Conservation (phyloP, 352 stramenopile genomes). For the Phytophthora niederhauseri region DNA sequence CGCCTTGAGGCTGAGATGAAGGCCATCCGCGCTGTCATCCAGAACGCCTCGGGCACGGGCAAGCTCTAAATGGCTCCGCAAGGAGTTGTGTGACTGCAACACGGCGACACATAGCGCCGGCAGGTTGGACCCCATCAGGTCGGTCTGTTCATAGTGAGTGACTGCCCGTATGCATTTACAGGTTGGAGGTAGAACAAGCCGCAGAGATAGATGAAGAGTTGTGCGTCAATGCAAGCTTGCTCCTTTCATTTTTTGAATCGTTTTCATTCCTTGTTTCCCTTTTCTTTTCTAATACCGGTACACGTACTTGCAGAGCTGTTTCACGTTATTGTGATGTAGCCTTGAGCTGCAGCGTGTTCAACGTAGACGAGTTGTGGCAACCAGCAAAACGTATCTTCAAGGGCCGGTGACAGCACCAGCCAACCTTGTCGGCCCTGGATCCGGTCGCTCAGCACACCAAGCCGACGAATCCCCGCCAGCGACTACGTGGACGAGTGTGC, state of each 20-base stretch:
- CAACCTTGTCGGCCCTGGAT: not conserved
- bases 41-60: slow-evolving; percentile 41
- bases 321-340: no score
- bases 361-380: not conserved
- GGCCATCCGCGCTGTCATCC: slow-evolving; percentile 68
- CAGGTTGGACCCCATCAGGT: slow-evolving; percentile 16
- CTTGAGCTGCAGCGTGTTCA: not conserved
- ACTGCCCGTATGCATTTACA: slow-evolving; percentile 12
- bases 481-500: slow-evolving; percentile 2
- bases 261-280: not conserved
- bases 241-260: slow-evolving; percentile 19
- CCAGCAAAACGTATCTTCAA: not conserved
- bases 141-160: slow-evolving; percentile 39
- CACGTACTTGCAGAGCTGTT: no score
- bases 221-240: slow-evolving; percentile 27
- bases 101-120: not conserved
- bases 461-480: not conserved
- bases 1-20: slow-evolving; percentile 74
- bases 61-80: slow-evolving; percentile 28
- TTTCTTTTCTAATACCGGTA: not conserved
- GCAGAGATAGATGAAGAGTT: slow-evolving; percentile 30
- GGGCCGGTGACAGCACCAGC: not conserved
- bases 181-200: slow-evolving; percentile 7
- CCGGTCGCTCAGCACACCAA: not conserved
- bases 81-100: slow-evolving; percentile 6